Conservation (phyloP, 495 filamentous ascomycete genomes). For the Beverwykella pulmonaria region DNA sequence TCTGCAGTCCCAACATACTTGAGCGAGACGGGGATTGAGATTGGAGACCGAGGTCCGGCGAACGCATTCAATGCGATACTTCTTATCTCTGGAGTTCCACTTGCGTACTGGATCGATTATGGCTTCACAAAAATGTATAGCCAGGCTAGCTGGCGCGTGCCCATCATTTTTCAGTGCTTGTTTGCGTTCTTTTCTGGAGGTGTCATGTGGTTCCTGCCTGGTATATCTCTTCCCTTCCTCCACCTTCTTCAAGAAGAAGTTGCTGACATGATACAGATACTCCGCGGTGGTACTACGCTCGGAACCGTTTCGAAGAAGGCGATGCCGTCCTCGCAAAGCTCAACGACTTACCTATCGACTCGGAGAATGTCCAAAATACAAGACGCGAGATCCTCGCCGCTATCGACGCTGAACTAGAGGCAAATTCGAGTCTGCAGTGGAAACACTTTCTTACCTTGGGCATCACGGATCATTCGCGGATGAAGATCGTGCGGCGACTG, state of each 20-base stretch:
- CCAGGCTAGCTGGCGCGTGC: conserved; percentile 47
- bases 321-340: conserved; percentile 46
- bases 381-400: conserved; percentile 30
- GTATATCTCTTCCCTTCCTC: background rate
- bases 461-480: conserved; percentile 30
- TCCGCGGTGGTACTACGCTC: conserved; percentile 53
- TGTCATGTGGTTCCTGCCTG: conserved; percentile 45
- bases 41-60: conserved; percentile 36
- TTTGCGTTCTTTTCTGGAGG: conserved; percentile 43
- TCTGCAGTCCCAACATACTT: conserved; percentile 18
- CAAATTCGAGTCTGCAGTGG: conserved; percentile 34
- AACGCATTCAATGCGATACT: conserved; percentile 36
- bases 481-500: conserved; percentile 35
- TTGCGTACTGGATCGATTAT: conserved; percentile 43
- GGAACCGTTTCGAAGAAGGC: conserved; percentile 48
- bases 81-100: conserved; percentile 34
- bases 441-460: conserved; percentile 37
- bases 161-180: conserved; percentile 46
- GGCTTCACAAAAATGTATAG: conserved; percentile 38
- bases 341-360: conserved; percentile 39
- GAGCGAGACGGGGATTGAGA: conserved; percentile 28
- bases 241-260: too few relatives aligned
- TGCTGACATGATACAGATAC: conserved; percentile 44
- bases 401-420: conserved; percentile 36
- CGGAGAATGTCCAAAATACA: conserved; percentile 30